Base-by-base conservation (phyloP, 768 basidiomycete genomes). In the Pulveroboletus sp. region DNA sequence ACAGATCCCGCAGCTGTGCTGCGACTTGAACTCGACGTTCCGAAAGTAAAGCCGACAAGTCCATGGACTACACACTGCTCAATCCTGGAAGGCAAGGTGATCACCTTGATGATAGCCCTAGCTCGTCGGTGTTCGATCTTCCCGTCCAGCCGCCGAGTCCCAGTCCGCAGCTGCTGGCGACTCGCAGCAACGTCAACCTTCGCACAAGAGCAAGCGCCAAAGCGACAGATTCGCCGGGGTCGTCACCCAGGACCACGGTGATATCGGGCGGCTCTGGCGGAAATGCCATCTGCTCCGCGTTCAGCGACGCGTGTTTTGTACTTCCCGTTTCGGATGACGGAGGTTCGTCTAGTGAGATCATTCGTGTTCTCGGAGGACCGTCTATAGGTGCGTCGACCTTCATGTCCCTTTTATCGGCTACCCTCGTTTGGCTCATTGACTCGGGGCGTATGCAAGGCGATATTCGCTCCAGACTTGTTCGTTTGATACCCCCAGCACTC, bases 301-400 rank as follows among this genome's bases (percentile, higher is more conserved):
- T 97, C 62, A 77, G 76, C 3, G 61, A 75, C 52, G 83, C 88
- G 21, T 85, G 82, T 61, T 92, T 93, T 61, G 84, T 93, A 24
- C 74, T 97, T 31, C 94, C 94, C 6, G 90, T 97, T 30, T 94
- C 92, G 6, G 94, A 97, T 63, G 93, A 97, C 65, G 94, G 94
- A 1, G 94, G 94, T 39, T 93, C 90, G 3, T 95, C 93, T 3
- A 89, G 89, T 56, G 93, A 96, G 73, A 95, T 95, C 46, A 89
- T 93, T 45, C 82, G 93, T 43, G 91, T 93, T 21, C 75, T 97
- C 46, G 89, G 87, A 15, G 89, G 89, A 3, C 88, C 89, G 18
- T 91, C 89, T 31, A 81, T 93, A 60, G 88, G 89, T 87, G 59
- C 50, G 61, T 54, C 52, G 6, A 43, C 37, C 21, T 32, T 47